Evolutionary conservation across 108 stramenopile genomes (phyloP).

Genomic region (Mediolabrus comicus): DNA sequence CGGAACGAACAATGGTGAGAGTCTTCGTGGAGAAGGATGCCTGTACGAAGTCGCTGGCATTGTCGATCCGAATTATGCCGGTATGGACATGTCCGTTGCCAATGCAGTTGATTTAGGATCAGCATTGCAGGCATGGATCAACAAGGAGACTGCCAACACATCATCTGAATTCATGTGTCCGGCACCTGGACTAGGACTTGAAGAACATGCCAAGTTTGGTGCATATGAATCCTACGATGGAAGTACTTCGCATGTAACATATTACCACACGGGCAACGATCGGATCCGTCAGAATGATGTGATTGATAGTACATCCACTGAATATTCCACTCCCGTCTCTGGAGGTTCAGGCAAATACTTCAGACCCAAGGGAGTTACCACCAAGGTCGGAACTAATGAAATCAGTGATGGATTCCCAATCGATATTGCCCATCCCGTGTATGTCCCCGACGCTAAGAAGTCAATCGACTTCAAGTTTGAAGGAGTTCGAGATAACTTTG

Average conservation of each 20-base stretch:
- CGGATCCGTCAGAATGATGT: constrained; percentile 49
- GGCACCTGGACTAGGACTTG: constrained; percentile 19
- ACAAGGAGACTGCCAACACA: constrained; percentile 22
- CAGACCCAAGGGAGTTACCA: constrained; percentile 36
- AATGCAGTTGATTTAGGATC: constrained; percentile 44
- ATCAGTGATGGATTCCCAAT: constrained; percentile 37
- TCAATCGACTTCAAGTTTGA: constrained; percentile 45
- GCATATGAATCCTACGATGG: constrained; percentile 38
- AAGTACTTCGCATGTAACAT: constrained; percentile 27
- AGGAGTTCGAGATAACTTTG: constrained; percentile 22
- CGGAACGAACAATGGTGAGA: constrained; percentile 22
- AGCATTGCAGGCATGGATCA: constrained; percentile 42
- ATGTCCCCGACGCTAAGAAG: constrained; percentile 36
- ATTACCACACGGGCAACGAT: constrained; percentile 47
- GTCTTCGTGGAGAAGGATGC: constrained; percentile 44
- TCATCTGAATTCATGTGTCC: constrained; percentile 49
- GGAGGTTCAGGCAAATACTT: constrained; percentile 48
- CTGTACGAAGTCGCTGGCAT: constrained; percentile 46
- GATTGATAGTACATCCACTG: constrained; percentile 1
- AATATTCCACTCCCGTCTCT: constrained; percentile 25
- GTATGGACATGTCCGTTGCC: constrained; percentile 29
- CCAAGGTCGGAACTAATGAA: constrained; percentile 29
- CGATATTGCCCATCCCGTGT: constrained; percentile 26
- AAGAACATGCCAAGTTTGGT: constrained; percentile 38
- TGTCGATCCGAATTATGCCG: constrained; percentile 49